Evolutionary conservation across 768 basidiomycete species (phyloP).

Genomic region (Phanerodontia chrysosporium): DNA sequence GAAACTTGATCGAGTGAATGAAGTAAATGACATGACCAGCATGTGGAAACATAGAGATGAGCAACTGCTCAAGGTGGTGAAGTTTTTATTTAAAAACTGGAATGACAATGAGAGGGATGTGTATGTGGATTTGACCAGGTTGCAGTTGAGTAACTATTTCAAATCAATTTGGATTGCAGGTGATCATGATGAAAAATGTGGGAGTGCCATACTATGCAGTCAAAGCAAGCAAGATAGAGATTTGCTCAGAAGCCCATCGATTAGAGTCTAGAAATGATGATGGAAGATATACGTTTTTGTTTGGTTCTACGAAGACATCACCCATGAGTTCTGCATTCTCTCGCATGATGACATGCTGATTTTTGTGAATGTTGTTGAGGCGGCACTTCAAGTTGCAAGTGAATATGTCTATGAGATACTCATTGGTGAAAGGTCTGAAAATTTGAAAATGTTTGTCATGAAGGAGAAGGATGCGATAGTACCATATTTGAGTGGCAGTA

Average conservation of each 20-base stretch:
- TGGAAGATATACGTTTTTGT: constrained; percentile 33
- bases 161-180: constrained; percentile 37
- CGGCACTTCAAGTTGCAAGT: constrained; percentile 28
- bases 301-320: constrained; percentile 13
- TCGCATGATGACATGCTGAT: constrained; percentile 20
- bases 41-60: constrained; percentile 29
- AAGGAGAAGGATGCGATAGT: constrained; percentile 30
- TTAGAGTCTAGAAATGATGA: constrained; percentile 32
- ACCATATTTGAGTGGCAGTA: constrained; percentile 29
- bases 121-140: constrained; percentile 30
- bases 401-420: constrained; percentile 39
- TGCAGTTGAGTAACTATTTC: constrained; percentile 29
- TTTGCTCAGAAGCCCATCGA: constrained; percentile 35
- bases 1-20: constrained; percentile 37
- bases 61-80: constrained; percentile 14
- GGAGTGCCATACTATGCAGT: constrained; percentile 26
- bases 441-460: constrained; percentile 27
- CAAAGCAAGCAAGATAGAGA: constrained; percentile 33
- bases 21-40: constrained; percentile 26
- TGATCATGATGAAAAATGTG: constrained; percentile 37
- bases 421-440: constrained; percentile 30
- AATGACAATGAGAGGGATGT: constrained; percentile 32
- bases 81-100: constrained; percentile 35
- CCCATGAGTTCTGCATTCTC: constrained; percentile 31
- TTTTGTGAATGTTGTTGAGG: constrained; percentile 29